A percentile compares a stretch with the other conserved stretches of the same genome.
phyloP scores from a whole-genome alignment of 495 filamentous ascomycete species.

The Bathelium albidoporum region DNA sequence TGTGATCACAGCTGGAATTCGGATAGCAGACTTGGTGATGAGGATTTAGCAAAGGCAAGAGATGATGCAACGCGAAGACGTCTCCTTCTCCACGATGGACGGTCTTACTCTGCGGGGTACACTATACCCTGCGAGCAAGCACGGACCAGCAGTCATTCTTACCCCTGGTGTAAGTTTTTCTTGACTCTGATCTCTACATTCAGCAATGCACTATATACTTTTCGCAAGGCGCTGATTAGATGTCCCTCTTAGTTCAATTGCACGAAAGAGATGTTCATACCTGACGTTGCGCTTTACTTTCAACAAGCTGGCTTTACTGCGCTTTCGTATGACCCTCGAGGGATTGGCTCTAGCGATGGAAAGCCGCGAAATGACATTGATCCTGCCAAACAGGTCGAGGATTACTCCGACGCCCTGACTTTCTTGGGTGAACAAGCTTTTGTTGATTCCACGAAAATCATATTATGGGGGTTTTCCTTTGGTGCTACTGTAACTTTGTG shows the following conservation, averaged over 20 bases:
- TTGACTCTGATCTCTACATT: too few species aligned
- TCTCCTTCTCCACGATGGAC: neutral
- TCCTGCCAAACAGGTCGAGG: neutral
- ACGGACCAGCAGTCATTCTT: neutral
- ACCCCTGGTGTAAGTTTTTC: neutral
- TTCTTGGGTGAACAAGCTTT: neutral
- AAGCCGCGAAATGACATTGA: neutral
- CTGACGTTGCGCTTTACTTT: neutral
- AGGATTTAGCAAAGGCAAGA: too few species aligned
- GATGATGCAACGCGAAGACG: neutral
- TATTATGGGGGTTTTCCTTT: neutral
- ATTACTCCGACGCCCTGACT: neutral
- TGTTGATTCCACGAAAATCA: neutral
- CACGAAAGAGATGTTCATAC: neutral
- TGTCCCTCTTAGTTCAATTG: neutral
- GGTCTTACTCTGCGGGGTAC: neutral
- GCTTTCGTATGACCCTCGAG: neutral
- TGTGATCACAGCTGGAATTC: too few species aligned
- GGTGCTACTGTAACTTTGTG: neutral
- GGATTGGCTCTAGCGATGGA: neutral
- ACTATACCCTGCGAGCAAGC: neutral
- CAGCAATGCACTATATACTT: neutral
- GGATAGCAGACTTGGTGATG: too few species aligned
- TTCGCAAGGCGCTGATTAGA: neutral
- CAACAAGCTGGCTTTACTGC: neutral